Evolutionary conservation across 805 yeast species (phyloP).

Genomic region (Starmerella floricola): DNA sequence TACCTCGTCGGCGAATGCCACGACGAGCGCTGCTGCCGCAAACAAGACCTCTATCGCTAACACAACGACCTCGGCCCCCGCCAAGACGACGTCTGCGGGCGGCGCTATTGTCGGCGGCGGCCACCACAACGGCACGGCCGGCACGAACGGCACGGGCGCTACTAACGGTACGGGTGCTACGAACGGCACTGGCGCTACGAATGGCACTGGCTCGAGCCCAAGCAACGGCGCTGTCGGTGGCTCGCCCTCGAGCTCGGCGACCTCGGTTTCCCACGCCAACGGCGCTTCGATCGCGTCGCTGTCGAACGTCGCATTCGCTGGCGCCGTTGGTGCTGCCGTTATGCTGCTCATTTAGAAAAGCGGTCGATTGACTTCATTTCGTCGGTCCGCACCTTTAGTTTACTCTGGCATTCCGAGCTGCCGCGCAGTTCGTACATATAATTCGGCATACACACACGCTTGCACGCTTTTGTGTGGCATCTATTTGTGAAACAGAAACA

Average conservation of each 20-base stretch:
- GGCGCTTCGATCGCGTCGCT: slow-evolving; percentile 9
- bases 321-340: slow-evolving; percentile 18
- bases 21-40: slow-evolving; percentile 1
- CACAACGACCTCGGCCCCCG: slow-evolving; percentile 7
- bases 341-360: slow-evolving; percentile 11
- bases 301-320: slow-evolving; percentile 12
- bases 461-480: no score
- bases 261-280: slow-evolving; percentile 3
- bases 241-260: slow-evolving; percentile 5
- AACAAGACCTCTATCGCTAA: slow-evolving; percentile 1
- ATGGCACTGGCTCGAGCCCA: not conserved
- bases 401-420: no score
- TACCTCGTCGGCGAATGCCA: not conserved
- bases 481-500: no score
- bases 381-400: no score
- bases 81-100: slow-evolving; percentile 2
- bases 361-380: no score
- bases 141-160: slow-evolving; percentile 5
- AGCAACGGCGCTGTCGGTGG: slow-evolving; percentile 6
- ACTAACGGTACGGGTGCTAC: not conserved
- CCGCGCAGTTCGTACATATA: no score
- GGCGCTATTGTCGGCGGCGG: slow-evolving; percentile 1
- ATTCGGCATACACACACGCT: no score
- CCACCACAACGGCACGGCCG: not conserved
- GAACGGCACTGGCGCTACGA: not conserved